phyloP scores from a whole-genome alignment of 768 basidiomycete species.

The Suillus alpinus region DNA sequence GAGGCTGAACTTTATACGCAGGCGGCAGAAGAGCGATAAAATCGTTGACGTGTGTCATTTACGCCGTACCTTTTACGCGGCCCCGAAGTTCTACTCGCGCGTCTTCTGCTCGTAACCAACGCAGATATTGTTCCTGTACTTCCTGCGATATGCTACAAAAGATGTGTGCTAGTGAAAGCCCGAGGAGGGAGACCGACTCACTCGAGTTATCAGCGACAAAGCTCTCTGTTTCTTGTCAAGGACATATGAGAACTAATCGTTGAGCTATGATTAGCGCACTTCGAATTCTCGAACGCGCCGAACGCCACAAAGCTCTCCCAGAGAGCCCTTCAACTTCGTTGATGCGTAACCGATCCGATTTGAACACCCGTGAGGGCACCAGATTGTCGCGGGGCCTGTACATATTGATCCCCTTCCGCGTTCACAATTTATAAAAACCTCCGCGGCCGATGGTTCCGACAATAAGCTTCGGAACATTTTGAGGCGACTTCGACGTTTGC shows the following conservation, averaged over 20 bases:
- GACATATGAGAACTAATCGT: neutral
- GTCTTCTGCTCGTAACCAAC: too few species aligned
- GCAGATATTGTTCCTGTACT: neutral
- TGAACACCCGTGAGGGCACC: neutral
- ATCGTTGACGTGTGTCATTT: neutral
- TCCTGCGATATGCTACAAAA: neutral
- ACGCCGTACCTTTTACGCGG: neutral
- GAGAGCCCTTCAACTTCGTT: neutral
- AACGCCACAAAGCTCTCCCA: neutral
- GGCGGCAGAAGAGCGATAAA: neutral
- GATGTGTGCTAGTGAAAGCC: neutral
- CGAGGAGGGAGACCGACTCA: neutral
- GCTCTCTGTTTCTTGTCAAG: neutral
- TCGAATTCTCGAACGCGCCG: neutral
- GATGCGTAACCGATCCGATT: neutral
- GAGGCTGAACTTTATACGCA: neutral
- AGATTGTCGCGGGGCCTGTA: neutral
- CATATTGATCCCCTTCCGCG: neutral
- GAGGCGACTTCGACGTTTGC: neutral
- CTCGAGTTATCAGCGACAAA: neutral
- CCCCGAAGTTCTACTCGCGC: neutral
- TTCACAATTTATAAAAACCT: neutral
- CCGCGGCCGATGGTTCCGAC: neutral
- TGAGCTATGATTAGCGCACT: neutral
- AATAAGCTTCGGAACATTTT: neutral